Percentiles rank a stretch among this genome's conserved stretches.
These are phyloP conservation scores for Knufia fluminis DNA, from an alignment of 2,329 filamentous ascomycete species.

Conservation along the genomic window DNA sequence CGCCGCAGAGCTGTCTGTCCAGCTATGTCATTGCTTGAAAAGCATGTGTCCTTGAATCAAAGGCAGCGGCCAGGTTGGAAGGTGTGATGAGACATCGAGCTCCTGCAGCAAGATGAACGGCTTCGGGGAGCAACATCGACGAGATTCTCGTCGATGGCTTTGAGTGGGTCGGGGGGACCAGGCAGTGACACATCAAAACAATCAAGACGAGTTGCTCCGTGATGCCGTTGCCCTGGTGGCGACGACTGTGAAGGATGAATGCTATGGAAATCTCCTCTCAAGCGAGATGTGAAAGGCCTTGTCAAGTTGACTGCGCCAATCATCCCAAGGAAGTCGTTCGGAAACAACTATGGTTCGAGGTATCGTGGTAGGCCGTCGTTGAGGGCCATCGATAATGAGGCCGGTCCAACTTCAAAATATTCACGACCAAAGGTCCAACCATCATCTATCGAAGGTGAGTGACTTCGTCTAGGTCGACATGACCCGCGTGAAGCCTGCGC, in stretches of 20 bases:
- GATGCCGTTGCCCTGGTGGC: no score
- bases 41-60: background rate
- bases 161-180: background rate
- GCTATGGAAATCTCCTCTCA: no score
- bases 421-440: background rate
- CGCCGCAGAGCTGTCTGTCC: background rate
- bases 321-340: no score
- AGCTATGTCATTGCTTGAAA: no score
- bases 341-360: background rate
- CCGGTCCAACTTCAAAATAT: background rate
- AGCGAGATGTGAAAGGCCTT: no score
- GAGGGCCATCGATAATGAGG: constrained; percentile 1
- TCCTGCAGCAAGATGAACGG: background rate
- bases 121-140: background rate
- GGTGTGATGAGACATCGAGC: background rate
- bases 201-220: background rate
- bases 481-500: background rate
- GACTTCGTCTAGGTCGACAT: background rate
- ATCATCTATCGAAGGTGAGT: background rate
- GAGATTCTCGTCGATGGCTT: no score
- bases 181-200: no score
- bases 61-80: background rate
- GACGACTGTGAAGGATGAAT: no score
- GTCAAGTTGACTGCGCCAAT: no score
- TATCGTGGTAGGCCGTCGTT: background rate